A percentile compares a stretch with the other conserved stretches of the same genome.
Conservation (phyloP, 2,329 filamentous ascomycete genomes). For the Fusarium redolens region DNA sequence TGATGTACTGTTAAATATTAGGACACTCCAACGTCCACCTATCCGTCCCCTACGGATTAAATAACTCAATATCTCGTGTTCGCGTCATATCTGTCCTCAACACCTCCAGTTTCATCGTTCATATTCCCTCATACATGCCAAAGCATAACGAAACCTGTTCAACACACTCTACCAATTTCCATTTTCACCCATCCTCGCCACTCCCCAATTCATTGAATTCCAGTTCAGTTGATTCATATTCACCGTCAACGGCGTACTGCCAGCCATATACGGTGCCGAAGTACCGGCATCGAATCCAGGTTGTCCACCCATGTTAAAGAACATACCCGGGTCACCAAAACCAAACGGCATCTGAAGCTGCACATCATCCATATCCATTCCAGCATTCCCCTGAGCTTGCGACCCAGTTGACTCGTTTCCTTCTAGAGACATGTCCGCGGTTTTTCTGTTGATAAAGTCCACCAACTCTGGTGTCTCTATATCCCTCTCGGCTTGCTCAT, state of each 20-base stretch:
- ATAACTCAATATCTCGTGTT: not conserved
- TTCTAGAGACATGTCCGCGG: not conserved
- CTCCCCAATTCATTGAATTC: not conserved
- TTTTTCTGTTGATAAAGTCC: not conserved
- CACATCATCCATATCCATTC: not conserved
- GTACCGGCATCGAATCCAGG: not conserved
- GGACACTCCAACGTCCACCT: not conserved
- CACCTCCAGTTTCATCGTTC: not conserved
- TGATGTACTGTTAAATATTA: not conserved
- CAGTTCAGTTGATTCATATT: not conserved
- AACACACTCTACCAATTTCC: not conserved
- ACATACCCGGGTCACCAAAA: not conserved
- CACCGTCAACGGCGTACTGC: not conserved
- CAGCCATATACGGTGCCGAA: accelerated
- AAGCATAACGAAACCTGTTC: too few species aligned
- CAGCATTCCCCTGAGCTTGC: accelerated
- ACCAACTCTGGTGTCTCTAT: not conserved
- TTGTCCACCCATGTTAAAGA: not conserved
- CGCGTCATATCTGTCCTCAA: not conserved
- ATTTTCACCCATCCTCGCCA: accelerated
- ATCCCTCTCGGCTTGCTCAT: not conserved
- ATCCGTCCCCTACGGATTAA: not conserved
- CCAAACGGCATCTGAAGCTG: not conserved
- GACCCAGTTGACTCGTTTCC: accelerated
- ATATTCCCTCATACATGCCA: not conserved